phyloP scores from a whole-genome alignment of 805 yeast genomes.

The Starmerella potacharoeniae region DNA sequence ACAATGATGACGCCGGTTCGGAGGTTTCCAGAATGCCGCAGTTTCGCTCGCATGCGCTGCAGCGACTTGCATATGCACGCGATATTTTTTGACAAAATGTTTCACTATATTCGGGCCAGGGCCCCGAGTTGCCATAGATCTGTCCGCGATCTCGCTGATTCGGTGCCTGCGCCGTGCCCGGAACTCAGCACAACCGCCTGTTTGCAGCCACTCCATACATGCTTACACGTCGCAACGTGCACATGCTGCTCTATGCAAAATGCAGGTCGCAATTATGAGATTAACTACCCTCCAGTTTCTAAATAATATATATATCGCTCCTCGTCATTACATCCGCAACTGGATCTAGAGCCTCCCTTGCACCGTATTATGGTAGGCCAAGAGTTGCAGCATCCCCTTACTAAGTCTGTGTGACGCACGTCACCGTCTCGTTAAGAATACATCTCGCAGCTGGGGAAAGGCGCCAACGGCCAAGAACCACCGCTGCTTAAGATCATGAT shows the following conservation, averaged over 20 bases:
- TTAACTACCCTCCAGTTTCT: too few relatives aligned
- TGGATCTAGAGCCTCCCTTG: background rate
- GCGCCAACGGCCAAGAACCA: too few relatives aligned
- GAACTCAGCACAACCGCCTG: too few relatives aligned
- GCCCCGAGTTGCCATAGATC: too few relatives aligned
- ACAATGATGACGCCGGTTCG: too few relatives aligned
- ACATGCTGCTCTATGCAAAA: background rate
- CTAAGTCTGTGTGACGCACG: background rate
- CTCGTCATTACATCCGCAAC: background rate
- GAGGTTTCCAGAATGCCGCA: too few relatives aligned
- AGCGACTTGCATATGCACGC: background rate
- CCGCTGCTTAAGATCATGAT: too few relatives aligned
- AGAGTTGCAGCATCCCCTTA: background rate
- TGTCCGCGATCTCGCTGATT: too few relatives aligned
- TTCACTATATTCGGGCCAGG: background rate
- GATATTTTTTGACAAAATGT: background rate
- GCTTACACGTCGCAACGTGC: background rate
- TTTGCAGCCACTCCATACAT: background rate
- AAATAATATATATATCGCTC: background rate
- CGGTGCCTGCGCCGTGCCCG: too few relatives aligned
- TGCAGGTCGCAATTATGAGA: background rate
- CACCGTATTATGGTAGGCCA: background rate
- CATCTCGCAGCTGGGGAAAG: too few relatives aligned
- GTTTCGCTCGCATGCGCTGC: too few relatives aligned
- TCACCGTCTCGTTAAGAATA: background rate